These are phyloP conservation scores for Stemphylium beticola DNA, from an alignment of 2,329 filamentous ascomycete species.

Conservation along the genomic window DNA sequence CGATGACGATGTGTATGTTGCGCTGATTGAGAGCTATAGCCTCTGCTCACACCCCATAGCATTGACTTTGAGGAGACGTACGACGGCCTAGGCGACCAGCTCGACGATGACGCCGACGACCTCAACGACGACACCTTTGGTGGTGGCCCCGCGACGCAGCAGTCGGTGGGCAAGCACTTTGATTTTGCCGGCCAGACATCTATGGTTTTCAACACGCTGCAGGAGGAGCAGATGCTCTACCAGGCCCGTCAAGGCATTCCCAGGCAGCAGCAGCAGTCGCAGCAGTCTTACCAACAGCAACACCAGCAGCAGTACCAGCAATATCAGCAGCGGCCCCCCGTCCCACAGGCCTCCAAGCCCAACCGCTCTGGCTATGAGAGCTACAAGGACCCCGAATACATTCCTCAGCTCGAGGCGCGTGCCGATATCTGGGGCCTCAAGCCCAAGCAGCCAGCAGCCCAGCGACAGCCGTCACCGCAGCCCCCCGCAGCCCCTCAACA, in stretches of 20 bases:
- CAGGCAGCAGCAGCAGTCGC: constrained; percentile 46
- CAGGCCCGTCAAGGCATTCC: constrained; percentile 69
- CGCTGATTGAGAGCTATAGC: constrained; percentile 23
- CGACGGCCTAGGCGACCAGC: constrained; percentile 87
- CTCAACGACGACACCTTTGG: constrained; percentile 97
- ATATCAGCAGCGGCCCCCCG: constrained; percentile 47
- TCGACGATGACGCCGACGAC: constrained; percentile 89
- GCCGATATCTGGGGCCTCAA: constrained; percentile 89
- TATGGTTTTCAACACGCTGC: constrained; percentile 81
- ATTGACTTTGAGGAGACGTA: constrained; percentile 97
- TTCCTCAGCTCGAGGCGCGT: constrained; percentile 90
- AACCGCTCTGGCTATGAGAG: constrained; percentile 87
- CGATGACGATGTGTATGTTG: constrained; percentile 66
- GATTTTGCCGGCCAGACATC: constrained; percentile 96
- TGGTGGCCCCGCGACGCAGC: constrained; percentile 54
- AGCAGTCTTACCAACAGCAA: constrained; percentile 35
- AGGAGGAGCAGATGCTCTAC: constrained; percentile 88
- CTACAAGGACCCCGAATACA: constrained; percentile 81
- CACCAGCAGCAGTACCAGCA: constrained; percentile 10
- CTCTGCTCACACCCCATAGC: constrained; percentile 60
- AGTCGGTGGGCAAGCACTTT: constrained; percentile 84
- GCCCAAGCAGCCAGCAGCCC: constrained; percentile 60
- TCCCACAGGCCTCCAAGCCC: constrained; percentile 62
- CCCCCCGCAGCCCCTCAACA: constrained; percentile 24
- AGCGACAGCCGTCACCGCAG: constrained; percentile 36